Conservation (phyloP, 169 alveolate genomes). For the Theileria orientalis region DNA sequence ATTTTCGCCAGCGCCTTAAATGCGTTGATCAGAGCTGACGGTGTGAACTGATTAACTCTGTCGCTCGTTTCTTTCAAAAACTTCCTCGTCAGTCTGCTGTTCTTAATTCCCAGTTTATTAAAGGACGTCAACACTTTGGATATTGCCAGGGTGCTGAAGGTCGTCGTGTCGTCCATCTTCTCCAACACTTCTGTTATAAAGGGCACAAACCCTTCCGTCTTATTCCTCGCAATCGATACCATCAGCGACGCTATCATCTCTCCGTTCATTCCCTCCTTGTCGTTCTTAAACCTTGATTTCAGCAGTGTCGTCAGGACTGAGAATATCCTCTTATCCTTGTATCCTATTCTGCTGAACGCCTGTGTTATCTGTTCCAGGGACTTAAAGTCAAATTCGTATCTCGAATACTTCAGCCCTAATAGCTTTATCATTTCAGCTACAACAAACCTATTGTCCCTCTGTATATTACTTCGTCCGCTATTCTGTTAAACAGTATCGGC, state of each 20-base stretch:
- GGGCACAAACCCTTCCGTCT: conserved; percentile 38
- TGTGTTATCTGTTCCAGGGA: conserved; percentile 61
- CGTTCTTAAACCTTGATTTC: conserved; percentile 17
- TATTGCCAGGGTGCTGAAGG: conserved; percentile 36
- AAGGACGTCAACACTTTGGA: conserved; percentile 36
- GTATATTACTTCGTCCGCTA: conserved; percentile 61
- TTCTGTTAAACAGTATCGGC: conserved; percentile 32
- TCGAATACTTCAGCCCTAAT: conserved; percentile 39
- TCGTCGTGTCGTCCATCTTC: conserved; percentile 17
- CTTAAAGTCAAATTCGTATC: conserved; percentile 53
- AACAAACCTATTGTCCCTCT: conserved; percentile 43
- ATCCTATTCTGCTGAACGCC: conserved; percentile 54
- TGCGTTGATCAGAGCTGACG: conserved; percentile 39
- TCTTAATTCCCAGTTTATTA: conserved; percentile 19
- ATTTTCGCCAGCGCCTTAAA: conserved; percentile 54
- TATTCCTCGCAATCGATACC: conserved; percentile 33
- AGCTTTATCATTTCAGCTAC: not conserved
- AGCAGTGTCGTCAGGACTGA: conserved; percentile 46
- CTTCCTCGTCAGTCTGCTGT: conserved; percentile 10
- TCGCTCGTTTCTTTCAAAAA: conserved; percentile 41
- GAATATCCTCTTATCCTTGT: conserved; percentile 47
- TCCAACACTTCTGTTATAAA: conserved; percentile 40
- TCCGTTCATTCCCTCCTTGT: conserved; percentile 21
- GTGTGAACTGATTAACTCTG: conserved; percentile 42
- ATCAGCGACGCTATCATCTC: conserved; percentile 47